Percentiles rank a stretch among this genome's conserved stretches.
These are phyloP conservation scores for Spathaspora arborariae DNA, from an alignment of 805 yeast species.

Conservation along the genomic window DNA sequence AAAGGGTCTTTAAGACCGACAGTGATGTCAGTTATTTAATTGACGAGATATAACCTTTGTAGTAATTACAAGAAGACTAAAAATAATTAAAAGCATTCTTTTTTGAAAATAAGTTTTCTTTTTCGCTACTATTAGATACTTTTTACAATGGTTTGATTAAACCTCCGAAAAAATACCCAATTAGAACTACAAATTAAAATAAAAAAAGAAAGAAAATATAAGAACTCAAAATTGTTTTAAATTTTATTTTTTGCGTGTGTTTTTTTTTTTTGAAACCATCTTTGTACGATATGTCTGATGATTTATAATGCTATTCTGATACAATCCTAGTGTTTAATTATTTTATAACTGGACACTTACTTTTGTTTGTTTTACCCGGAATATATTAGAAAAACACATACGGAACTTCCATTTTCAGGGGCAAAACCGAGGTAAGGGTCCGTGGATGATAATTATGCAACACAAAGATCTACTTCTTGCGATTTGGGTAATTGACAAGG, in stretches of 20 bases:
- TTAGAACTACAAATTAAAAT: background rate
- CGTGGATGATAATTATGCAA: background rate
- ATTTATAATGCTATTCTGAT: background rate
- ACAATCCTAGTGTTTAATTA: background rate
- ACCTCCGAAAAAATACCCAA: background rate
- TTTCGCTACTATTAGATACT: background rate
- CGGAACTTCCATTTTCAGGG: background rate
- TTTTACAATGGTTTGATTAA: background rate
- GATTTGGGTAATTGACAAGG: too few relatives aligned
- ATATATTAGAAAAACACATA: background rate
- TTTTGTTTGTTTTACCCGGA: background rate
- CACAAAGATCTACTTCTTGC: background rate
- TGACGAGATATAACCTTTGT: too few relatives aligned
- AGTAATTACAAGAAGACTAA: too few relatives aligned
- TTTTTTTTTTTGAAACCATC: too few relatives aligned
- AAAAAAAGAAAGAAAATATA: too few relatives aligned
- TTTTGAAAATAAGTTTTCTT: too few relatives aligned
- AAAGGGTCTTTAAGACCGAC: too few relatives aligned
- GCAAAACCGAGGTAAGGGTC: background rate
- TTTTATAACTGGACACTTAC: background rate
- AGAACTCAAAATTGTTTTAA: background rate
- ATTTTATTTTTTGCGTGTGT: background rate
- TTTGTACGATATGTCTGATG: background rate
- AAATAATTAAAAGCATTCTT: too few relatives aligned
- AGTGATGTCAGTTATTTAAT: too few relatives aligned